These are phyloP conservation scores for Neurospora sp. DNA, from an alignment of 495 filamentous ascomycete genomes.

Conservation along the genomic window DNA sequence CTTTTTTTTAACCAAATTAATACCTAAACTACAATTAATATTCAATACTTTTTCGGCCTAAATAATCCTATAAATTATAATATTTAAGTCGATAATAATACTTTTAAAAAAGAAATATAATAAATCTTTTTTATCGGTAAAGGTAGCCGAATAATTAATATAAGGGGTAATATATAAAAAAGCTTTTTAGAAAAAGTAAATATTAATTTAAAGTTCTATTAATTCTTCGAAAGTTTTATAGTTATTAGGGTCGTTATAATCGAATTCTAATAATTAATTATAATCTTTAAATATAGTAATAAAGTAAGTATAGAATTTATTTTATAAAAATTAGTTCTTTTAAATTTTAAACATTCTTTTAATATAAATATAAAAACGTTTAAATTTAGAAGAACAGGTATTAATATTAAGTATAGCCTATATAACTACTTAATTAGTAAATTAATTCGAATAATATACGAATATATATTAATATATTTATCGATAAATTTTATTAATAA, in stretches of 20 bases:
- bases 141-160: background rate
- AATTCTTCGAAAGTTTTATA: background rate
- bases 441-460: background rate
- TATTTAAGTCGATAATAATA: background rate
- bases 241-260: background rate
- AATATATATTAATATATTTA: background rate
- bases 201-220: background rate
- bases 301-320: background rate
- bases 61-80: background rate
- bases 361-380: background rate
- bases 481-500: background rate
- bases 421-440: background rate
- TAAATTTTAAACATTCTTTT: too few species aligned
- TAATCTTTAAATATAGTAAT: background rate
- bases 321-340: too few species aligned
- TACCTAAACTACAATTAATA: background rate
- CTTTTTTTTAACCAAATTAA: background rate
- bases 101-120: background rate
- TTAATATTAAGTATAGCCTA: background rate
- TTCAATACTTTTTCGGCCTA: background rate
- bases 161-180: background rate
- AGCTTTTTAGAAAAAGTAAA: background rate
- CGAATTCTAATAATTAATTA: background rate
- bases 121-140: background rate
- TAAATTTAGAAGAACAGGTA: background rate